phyloP scores from a whole-genome alignment of 345 rosid species.

The Corchorus capsularis region DNA sequence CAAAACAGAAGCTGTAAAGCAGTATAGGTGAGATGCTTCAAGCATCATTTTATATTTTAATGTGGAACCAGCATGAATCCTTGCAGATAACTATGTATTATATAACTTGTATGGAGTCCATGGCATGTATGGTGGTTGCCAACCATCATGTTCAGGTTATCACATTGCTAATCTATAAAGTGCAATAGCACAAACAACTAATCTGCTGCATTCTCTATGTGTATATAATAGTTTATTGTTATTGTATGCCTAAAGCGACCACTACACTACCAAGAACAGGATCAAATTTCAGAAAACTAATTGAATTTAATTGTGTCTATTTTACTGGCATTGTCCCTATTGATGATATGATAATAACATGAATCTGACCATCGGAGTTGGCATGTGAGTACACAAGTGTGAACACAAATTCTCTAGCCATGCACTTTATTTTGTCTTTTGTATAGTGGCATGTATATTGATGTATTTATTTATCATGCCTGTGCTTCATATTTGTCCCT shows the following conservation, averaged over 20 bases:
- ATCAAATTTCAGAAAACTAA: not conserved
- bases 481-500: not conserved
- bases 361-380: too few species aligned
- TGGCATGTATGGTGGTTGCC: not conserved
- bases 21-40: slow-evolving; percentile 59
- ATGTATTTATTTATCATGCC: not conserved
- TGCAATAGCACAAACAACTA: not conserved
- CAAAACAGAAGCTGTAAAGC: slow-evolving; percentile 72
- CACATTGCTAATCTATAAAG: not conserved
- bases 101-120: too few species aligned
- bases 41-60: not conserved
- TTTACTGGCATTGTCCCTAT: not conserved
- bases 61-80: not conserved
- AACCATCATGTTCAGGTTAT: not conserved
- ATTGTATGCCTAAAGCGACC: not conserved
- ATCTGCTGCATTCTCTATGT: not conserved
- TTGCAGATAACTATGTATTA: too few species aligned
- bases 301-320: not conserved
- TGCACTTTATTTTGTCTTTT: not conserved
- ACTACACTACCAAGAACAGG: not conserved
- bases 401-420: too few species aligned
- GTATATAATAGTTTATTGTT: too few species aligned
- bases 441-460: not conserved
- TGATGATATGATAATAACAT: not conserved
- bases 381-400: too few species aligned